These are phyloP conservation scores for Trichoderma koningii DNA, from an alignment of 2,329 filamentous ascomycete genomes.

Conservation along the genomic window DNA sequence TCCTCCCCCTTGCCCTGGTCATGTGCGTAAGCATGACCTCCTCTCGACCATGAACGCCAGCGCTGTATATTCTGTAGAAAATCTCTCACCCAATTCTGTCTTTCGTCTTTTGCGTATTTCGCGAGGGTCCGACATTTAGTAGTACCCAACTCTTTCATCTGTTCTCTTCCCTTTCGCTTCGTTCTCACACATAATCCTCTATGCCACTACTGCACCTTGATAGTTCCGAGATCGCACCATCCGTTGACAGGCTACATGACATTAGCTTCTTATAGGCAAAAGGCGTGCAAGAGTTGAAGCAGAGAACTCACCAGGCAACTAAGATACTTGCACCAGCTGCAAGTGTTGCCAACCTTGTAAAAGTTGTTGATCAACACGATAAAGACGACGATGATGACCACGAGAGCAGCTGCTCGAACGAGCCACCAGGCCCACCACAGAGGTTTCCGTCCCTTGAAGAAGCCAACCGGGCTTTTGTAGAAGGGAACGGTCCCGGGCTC, in stretches of 20 bases:
- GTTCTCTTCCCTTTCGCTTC: background rate
- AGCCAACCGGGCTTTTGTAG: constrained; percentile 66
- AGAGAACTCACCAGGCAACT: constrained; percentile 78
- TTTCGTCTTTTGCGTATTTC: background rate
- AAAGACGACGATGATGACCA: constrained; percentile 82
- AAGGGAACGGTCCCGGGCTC: constrained; percentile 56
- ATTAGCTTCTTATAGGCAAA: constrained; percentile 31
- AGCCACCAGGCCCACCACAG: constrained; percentile 99
- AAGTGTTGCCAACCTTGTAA: constrained; percentile 74
- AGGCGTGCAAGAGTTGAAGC: background rate
- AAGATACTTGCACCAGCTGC: constrained; percentile 92
- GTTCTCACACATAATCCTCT: background rate
- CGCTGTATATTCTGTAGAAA: constrained; percentile 38
- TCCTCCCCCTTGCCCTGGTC: background rate
- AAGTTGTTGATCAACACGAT: constrained; percentile 89
- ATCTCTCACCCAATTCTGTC: constrained; percentile 27
- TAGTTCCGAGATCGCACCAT: constrained; percentile 62
- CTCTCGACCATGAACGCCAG: constrained; percentile 37
- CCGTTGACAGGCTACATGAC: constrained; percentile 59
- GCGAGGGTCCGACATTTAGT: constrained; percentile 10
- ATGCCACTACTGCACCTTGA: constrained; percentile 30
- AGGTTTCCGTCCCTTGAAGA: constrained; percentile 90
- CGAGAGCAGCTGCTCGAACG: constrained; percentile 73
- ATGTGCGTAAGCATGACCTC: constrained; percentile 4
- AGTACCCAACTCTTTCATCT: background rate